A percentile compares a stretch with the other conserved stretches of the same genome.
These are phyloP conservation scores for Termitomyces sp. DNA, from an alignment of 768 basidiomycete species.

Conservation along the genomic window DNA sequence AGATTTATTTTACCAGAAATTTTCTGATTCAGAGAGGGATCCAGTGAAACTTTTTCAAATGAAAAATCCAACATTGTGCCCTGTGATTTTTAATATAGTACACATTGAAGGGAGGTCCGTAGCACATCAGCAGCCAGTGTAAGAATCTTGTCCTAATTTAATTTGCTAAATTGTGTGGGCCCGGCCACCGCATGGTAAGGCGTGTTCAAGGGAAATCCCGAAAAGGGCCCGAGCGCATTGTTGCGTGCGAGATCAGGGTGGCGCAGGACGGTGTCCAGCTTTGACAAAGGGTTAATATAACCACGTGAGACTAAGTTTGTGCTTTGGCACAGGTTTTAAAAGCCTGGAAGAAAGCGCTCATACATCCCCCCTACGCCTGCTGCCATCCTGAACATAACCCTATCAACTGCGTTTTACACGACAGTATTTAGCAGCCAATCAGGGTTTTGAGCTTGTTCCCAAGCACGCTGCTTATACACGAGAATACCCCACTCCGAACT, in stretches of 20 bases:
- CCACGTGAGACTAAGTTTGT: slow-evolving; percentile 3
- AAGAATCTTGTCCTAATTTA: not conserved
- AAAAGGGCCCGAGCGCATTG: slow-evolving; percentile 1
- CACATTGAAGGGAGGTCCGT: too few relatives aligned
- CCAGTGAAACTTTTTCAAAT: too few relatives aligned
- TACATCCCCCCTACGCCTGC: not conserved
- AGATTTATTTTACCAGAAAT: too few relatives aligned
- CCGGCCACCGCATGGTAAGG: not conserved
- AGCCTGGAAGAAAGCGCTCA: not conserved
- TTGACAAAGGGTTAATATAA: slow-evolving; percentile 7
- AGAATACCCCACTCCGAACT: not conserved
- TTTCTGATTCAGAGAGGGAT: too few relatives aligned
- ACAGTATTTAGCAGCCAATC: not conserved
- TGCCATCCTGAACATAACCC: not conserved
- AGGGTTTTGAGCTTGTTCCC: not conserved
- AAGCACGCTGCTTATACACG: not conserved
- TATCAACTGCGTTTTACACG: not conserved
- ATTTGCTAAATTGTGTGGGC: not conserved
- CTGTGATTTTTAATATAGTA: too few relatives aligned
- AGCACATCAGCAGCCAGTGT: too few relatives aligned
- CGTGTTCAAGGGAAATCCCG: slow-evolving; percentile 10
- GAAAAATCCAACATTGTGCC: too few relatives aligned
- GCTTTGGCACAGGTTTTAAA: slow-evolving; percentile 1
- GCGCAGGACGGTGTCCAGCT: not conserved
- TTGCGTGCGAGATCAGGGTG: not conserved